Percentiles rank a stretch among this genome's conserved stretches.
Conservation (phyloP, 352 stramenopile genomes). For the Phytophthora tentaculata region DNA sequence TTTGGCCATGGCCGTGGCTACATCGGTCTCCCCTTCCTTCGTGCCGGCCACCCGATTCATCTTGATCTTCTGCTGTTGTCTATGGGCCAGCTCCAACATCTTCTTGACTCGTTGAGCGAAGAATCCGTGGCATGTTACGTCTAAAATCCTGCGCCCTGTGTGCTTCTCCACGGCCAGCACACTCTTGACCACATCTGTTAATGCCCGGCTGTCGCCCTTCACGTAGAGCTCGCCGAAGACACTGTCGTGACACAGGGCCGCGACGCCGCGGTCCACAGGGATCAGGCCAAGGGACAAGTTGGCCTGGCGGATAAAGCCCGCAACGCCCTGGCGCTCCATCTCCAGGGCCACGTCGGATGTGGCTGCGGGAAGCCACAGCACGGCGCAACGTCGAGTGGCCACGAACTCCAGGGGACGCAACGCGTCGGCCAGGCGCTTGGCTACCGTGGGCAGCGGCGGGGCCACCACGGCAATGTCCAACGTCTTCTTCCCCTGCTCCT, state of each 20-base stretch:
- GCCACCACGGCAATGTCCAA: conserved; percentile 59
- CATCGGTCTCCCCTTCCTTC: conserved; percentile 7
- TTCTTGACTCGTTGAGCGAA: conserved; percentile 63
- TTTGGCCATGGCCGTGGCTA: conserved; percentile 47
- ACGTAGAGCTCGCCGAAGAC: conserved; percentile 81
- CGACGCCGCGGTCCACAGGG: conserved; percentile 61
- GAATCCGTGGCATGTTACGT: conserved; percentile 58
- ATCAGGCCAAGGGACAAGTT: conserved; percentile 67
- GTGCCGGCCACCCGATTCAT: conserved; percentile 20
- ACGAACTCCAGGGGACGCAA: conserved; percentile 41
- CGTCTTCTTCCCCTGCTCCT: conserved; percentile 20
- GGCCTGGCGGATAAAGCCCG: conserved; percentile 54
- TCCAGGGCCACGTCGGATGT: conserved; percentile 69
- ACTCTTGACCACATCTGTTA: conserved; percentile 74
- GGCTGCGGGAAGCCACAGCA: conserved; percentile 68
- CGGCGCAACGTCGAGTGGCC: conserved; percentile 34
- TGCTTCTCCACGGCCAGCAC: conserved; percentile 64
- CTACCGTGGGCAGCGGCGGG: conserved; percentile 53
- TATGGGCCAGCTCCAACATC: conserved; percentile 66
- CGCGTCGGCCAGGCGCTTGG: conserved; percentile 56
- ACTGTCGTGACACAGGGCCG: conserved; percentile 65
- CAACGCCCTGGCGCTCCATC: conserved; percentile 77
- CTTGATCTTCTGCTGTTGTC: conserved; percentile 42
- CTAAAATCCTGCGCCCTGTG: conserved; percentile 37
- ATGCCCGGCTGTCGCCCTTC: conserved; percentile 55